Evolutionary conservation across 2,329 filamentous ascomycete species (phyloP).

Genomic region (Epichloe sibirici): DNA sequence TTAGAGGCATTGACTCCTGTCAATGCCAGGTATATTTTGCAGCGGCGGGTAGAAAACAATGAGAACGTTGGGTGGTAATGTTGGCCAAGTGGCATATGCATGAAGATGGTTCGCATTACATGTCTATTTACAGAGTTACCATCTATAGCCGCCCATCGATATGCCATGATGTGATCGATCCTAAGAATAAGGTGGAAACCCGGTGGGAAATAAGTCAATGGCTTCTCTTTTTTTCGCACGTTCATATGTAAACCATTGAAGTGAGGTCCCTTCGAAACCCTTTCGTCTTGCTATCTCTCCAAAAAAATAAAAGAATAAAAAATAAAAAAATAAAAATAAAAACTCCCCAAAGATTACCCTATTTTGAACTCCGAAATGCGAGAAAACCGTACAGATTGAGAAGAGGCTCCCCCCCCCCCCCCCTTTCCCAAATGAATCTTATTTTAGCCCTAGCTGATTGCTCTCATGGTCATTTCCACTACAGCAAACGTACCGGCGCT

Average conservation of each 20-base stretch:
- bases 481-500: constrained; percentile 96
- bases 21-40: constrained; percentile 54
- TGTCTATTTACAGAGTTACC: not conserved
- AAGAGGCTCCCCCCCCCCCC: too few relatives aligned
- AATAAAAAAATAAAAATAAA: too few relatives aligned
- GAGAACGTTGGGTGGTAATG: constrained; percentile 28
- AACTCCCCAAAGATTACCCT: too few relatives aligned
- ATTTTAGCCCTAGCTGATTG: constrained; percentile 32
- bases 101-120: not conserved
- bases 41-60: constrained; percentile 52
- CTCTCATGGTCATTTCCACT: constrained; percentile 53
- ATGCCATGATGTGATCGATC: too few relatives aligned
- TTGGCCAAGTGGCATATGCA: not conserved
- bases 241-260: too few relatives aligned
- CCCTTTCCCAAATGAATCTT: not conserved
- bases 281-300: too few relatives aligned
- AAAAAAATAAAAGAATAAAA: not conserved
- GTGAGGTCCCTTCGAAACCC: too few relatives aligned
- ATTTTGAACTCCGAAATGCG: not conserved
- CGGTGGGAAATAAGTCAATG: too few relatives aligned
- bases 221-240: too few relatives aligned
- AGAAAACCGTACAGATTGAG: not conserved
- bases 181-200: too few relatives aligned
- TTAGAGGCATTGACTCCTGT: constrained; percentile 48
- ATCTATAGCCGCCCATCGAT: too few relatives aligned